Base-by-base conservation (phyloP, 2,329 filamentous ascomycete genomes). In the Furcasterigmium furcatum region DNA sequence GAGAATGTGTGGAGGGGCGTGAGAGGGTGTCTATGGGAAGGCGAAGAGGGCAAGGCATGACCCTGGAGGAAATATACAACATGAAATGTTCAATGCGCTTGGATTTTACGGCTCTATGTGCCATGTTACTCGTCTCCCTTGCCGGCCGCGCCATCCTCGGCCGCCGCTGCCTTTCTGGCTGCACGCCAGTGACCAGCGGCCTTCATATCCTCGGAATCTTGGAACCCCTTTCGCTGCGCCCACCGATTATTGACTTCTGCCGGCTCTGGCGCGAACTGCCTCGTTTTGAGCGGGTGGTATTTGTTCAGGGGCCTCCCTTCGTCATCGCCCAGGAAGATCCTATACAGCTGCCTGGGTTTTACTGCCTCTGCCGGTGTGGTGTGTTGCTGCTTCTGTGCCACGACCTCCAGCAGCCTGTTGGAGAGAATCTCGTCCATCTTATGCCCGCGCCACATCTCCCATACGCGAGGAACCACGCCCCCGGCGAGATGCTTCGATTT, bases 381-480 rank as follows among this genome's bases (percentile, higher is more conserved):
- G 44, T 52, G 20, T 29, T 38, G 10, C 43, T 32, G 24, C 35
- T 34, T 21, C 8, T 29, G 45, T 19, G 74, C 67, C 8, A 81
- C 68, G 38, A 85, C 66, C 57, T 88, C 80, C 48, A 97, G 71
- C 42, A 99, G 69, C 54, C 82, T 80, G 48, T 80, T 84, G 0
- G 89, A 83, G 46, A 99, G 73, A 43, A 95, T 72, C 73, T 97
- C 94, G 58, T 97, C 91, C 54, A 97, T 88, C 73, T 96, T 96
- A 44, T 80, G 76, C 59, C 84, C 80, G 48, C 88, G 80, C 92
- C 94, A 99, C 19, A 83, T 70, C 49, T 78, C 74, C 94, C 94
- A 99, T 40, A 95, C 63, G 47, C 84, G 79, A 53, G 90, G 85
- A 52, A 91, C 76, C 29, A 92, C 71, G 22, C 85, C 82, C 51